Conservation (phyloP, 495 filamentous ascomycete genomes). For the Trichoderma virens region DNA sequence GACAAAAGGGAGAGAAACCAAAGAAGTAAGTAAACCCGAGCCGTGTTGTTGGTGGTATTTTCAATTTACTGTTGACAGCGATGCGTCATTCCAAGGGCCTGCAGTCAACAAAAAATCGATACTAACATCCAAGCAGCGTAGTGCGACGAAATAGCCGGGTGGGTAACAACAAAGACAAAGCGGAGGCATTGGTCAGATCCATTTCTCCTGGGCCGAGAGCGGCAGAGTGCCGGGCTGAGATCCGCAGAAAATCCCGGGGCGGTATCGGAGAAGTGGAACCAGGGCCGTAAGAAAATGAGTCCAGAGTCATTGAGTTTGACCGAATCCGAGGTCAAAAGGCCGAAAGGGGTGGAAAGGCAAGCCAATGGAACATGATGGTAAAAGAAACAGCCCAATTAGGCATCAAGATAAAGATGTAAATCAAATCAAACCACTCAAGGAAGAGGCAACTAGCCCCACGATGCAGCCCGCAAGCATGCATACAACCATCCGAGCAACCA, state of each 20-base stretch:
- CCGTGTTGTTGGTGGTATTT: not conserved
- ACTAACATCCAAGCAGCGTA: not conserved
- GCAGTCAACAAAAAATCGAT: not conserved
- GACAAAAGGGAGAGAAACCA: not conserved
- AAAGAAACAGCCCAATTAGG: not conserved
- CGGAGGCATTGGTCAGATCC: not conserved
- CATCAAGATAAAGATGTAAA: not conserved
- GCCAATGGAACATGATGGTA: not conserved
- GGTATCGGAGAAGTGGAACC: constrained; percentile 4
- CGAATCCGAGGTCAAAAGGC: not conserved
- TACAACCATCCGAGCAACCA: not conserved
- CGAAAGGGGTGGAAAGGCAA: not conserved
- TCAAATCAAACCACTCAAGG: not conserved
- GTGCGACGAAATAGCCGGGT: not conserved
- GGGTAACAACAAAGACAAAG: not conserved
- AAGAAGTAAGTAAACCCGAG: not conserved
- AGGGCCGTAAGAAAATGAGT: not conserved
- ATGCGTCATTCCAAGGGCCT: not conserved
- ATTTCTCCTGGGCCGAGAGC: not conserved
- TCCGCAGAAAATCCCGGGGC: not conserved
- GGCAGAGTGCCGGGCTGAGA: not conserved
- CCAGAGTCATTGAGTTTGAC: not conserved
- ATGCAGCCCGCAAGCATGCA: not conserved
- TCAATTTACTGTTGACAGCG: not conserved
- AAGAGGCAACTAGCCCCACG: not conserved